Evolutionary conservation across 2,329 filamentous ascomycete genomes (phyloP).

Genomic region (Colletotrichum eremochloae): DNA sequence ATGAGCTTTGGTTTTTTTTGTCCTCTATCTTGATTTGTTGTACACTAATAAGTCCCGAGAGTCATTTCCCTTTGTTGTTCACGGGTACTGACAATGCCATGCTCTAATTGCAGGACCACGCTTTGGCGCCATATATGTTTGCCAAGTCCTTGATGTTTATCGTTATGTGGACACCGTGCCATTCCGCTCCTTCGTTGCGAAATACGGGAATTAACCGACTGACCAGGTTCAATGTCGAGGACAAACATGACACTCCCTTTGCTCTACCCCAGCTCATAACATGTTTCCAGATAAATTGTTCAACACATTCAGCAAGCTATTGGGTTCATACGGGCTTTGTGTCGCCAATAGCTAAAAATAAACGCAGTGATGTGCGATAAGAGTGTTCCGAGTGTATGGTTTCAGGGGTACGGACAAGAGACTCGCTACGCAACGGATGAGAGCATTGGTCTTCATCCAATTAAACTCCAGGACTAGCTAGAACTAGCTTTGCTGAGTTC

Average conservation of each 20-base stretch:
- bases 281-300: not conserved
- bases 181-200: not conserved
- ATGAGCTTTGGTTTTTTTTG: slow-evolving; percentile 16
- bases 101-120: too few species aligned
- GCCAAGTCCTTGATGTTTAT: not conserved
- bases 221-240: not conserved
- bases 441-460: not conserved
- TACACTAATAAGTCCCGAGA: too few species aligned
- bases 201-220: not conserved
- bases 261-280: not conserved
- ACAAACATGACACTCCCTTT: too few species aligned
- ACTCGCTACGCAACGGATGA: not conserved
- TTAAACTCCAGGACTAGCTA: too few species aligned
- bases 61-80: not conserved
- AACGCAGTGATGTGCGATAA: not conserved
- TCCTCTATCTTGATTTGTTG: not conserved
- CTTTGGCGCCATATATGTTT: too few species aligned
- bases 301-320: not conserved
- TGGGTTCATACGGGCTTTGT: too few species aligned
- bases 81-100: not conserved
- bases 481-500: not conserved
- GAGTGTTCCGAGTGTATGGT: not conserved
- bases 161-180: not conserved
- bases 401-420: not conserved
- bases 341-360: not conserved